Base-by-base conservation (phyloP, 306 rosid genomes). In the Luffa acutangula region DNA sequence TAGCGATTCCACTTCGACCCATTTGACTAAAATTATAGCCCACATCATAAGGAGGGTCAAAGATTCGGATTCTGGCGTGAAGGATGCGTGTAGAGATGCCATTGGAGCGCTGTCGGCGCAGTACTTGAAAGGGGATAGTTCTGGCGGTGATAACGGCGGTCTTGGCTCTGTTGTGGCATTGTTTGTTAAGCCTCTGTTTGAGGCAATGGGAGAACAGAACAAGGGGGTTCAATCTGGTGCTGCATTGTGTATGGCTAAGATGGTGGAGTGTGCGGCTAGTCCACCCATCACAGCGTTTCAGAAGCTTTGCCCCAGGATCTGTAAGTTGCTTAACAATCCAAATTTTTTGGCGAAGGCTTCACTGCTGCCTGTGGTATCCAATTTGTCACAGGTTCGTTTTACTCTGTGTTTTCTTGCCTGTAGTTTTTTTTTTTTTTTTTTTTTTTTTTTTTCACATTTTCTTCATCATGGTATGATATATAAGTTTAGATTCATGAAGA, bases 181-280 rank as follows among this genome's bases (percentile, higher is more conserved):
- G 87, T 96, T 96, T 79, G 97, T 90, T 84, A 90, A 86, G 89
- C 99, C 99, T 9, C 59, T 96, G 84, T 91, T 91, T 76, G 99
- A 96, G 87, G 96, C 98, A 0, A 96, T 96, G 99, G 90, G 87
- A 33, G 99, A 96, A 82, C 98, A 93, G 88, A 91, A 86, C 85
- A 96, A 93, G 54, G 89, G 73, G 15, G 96, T 91, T 62, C 99
- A 96, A 80, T 88, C 91, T 12, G 98, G 97, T 59, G 99, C 99
- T 1, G 98, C 99, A 4, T 34, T 83, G 81, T 93, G 99, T 74
- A 84, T 96, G 93, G 94, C 96, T 2, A 93, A 90, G 85, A 87
- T 93, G 88, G 96, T 96, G 66, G 98, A 93, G 25, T 81, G 93
- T 14, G 91, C 93, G 2, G 74, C 80, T 0, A 84, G 83, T 6